Percentiles rank a stretch among this genome's conserved stretches.
These are phyloP conservation scores for Suillus plorans DNA, from an alignment of 768 basidiomycete genomes.

Conservation along the genomic window DNA sequence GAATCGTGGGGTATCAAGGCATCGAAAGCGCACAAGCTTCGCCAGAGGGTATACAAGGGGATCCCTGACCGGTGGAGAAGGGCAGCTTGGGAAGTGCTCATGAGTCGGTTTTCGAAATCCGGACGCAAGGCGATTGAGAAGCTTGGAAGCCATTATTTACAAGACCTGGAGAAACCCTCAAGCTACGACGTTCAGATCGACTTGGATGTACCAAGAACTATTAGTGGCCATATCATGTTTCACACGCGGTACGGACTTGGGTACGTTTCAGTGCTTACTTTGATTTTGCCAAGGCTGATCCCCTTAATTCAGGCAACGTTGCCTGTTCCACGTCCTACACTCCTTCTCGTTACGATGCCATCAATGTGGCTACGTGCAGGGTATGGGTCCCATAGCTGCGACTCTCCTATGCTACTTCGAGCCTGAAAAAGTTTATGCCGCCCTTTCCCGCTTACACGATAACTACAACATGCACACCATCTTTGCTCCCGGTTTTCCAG, in stretches of 20 bases:
- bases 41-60: constrained; percentile 86
- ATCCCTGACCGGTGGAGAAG: constrained; percentile 95
- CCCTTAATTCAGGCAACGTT: constrained; percentile 68
- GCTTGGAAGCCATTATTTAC: constrained; percentile 53
- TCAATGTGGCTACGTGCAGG: constrained; percentile 94
- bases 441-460: constrained; percentile 87
- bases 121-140: constrained; percentile 44
- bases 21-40: constrained; percentile 66
- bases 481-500: constrained; percentile 94
- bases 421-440: constrained; percentile 84
- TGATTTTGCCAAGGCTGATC: constrained; percentile 2
- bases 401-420: constrained; percentile 93
- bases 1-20: constrained; percentile 68
- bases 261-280: constrained; percentile 46
- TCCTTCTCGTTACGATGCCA: constrained; percentile 84
- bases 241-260: constrained; percentile 94
- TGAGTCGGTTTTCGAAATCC: constrained; percentile 52
- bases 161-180: constrained; percentile 76
- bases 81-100: constrained; percentile 87
- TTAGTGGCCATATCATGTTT: constrained; percentile 92
- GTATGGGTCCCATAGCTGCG: constrained; percentile 97
- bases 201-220: constrained; percentile 94
- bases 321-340: constrained; percentile 93
- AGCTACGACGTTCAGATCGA: constrained; percentile 96
- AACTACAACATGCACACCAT: constrained; percentile 83